Conservation (phyloP, 2,329 filamentous ascomycete genomes). For the Boeremia lycopersici region DNA sequence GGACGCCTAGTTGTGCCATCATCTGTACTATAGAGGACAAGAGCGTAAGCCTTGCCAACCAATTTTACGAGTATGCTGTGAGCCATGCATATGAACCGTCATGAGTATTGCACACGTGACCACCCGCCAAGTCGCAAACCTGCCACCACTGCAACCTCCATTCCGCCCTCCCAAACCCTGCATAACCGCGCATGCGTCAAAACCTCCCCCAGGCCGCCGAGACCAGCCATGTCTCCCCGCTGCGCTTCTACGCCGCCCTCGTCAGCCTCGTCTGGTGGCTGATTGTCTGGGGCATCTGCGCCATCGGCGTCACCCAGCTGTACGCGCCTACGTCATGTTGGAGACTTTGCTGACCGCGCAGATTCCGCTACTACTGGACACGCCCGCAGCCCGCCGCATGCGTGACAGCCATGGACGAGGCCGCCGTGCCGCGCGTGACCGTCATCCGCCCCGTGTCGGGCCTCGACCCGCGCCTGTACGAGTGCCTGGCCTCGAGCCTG, state of each 20-base stretch:
- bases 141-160: background rate
- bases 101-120: no score
- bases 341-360: slow-evolving; percentile 35
- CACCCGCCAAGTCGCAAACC: slow-evolving; percentile 11
- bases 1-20: no score
- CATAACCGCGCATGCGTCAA: slow-evolving; percentile 43
- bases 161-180: slow-evolving; percentile 10
- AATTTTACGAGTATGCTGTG: no score
- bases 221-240: slow-evolving; percentile 41
- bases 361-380: slow-evolving; percentile 61
- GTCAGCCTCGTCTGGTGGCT: slow-evolving; percentile 63
- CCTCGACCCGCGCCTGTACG: slow-evolving; percentile 85
- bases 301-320: slow-evolving; percentile 66
- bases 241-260: slow-evolving; percentile 48
- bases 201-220: slow-evolving; percentile 28
- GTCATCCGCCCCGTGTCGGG: slow-evolving; percentile 94
- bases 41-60: background rate
- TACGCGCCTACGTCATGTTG: slow-evolving; percentile 42
- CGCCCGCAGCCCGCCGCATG: slow-evolving; percentile 52
- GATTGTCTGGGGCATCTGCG: slow-evolving; percentile 61
- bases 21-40: no score
- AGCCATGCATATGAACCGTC: no score
- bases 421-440: slow-evolving; percentile 78
- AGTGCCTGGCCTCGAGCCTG: slow-evolving; percentile 88
- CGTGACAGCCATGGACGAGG: slow-evolving; percentile 42